phyloP scores from a whole-genome alignment of 768 basidiomycete genomes.

The Leccinum ochraceum region DNA sequence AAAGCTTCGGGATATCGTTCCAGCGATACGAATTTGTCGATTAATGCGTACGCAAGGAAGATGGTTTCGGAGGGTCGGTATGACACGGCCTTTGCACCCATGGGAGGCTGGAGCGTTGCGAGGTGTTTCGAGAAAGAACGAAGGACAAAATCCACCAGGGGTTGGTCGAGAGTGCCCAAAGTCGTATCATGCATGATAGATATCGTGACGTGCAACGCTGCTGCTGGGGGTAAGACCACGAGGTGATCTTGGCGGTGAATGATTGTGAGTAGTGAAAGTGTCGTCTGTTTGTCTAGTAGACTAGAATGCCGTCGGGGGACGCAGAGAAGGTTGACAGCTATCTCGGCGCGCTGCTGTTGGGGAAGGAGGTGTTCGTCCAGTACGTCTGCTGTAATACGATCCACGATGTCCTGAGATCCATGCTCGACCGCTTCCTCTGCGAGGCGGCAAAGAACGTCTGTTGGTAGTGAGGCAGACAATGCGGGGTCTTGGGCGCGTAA shows the following conservation, averaged over 20 bases:
- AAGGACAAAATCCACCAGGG: conserved; percentile 30
- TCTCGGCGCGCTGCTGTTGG: conserved; percentile 20
- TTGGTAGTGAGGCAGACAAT: conserved; percentile 25
- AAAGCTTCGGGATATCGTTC: conserved; percentile 41
- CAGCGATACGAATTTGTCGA: conserved; percentile 42
- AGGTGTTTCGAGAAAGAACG: conserved; percentile 35
- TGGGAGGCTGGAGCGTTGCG: conserved; percentile 25
- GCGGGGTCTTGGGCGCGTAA: conserved; percentile 30
- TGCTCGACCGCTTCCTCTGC: conserved; percentile 32
- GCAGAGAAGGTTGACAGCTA: conserved; percentile 31
- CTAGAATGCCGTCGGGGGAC: conserved; percentile 19
- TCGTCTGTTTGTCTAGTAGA: conserved; percentile 26
- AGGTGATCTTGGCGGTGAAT: conserved; percentile 17
- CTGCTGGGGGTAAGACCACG: conserved; percentile 13
- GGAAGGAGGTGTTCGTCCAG: conserved; percentile 31
- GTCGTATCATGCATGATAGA: conserved; percentile 22
- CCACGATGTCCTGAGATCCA: conserved; percentile 37
- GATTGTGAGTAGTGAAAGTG: conserved; percentile 23
- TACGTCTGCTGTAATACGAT: conserved; percentile 43
- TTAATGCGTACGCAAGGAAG: conserved; percentile 42
- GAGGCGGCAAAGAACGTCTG: conserved; percentile 30
- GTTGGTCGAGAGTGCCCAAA: conserved; percentile 18
- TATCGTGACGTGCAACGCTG: conserved; percentile 21
- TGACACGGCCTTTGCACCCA: conserved; percentile 31
- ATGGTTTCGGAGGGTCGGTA: conserved; percentile 41